phyloP scores from a whole-genome alignment of 2,329 filamentous ascomycete species.

The Trichoderma endophyticum region DNA sequence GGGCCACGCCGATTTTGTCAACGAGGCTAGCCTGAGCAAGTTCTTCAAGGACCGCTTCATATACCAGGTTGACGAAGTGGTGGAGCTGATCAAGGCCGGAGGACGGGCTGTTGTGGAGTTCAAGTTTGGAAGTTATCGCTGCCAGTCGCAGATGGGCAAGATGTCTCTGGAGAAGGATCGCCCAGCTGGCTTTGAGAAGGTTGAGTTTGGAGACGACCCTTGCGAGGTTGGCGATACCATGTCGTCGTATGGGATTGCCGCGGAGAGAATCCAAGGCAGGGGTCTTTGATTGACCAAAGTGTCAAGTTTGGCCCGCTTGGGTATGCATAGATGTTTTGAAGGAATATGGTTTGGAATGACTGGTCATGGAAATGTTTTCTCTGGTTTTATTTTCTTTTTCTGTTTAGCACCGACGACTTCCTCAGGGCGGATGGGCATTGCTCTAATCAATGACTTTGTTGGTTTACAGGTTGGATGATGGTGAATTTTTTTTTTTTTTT shows the following conservation, averaged over 20 bases:
- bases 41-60: slow-evolving; percentile 44
- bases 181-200: slow-evolving; percentile 35
- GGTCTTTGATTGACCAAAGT: slow-evolving; percentile 26
- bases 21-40: slow-evolving; percentile 35
- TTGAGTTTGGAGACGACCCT: slow-evolving; percentile 38
- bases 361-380: neutral
- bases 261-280: slow-evolving; percentile 32
- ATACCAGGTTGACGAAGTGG: slow-evolving; percentile 47
- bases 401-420: neutral
- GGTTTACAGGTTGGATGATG: neutral
- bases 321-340: neutral
- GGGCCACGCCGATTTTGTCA: slow-evolving; percentile 44
- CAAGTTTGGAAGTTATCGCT: slow-evolving; percentile 53
- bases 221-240: slow-evolving; percentile 36
- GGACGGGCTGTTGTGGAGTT: slow-evolving; percentile 43
- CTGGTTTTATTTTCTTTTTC: neutral
- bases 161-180: slow-evolving; percentile 37
- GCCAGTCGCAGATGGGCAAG: slow-evolving; percentile 51
- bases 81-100: slow-evolving; percentile 28
- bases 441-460: neutral
- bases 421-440: neutral
- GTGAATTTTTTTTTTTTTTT: neutral
- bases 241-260: slow-evolving; percentile 33
- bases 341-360: neutral
- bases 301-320: neutral